These are phyloP conservation scores for Babesia caballi DNA, from an alignment of 169 alveolate species.

Conservation along the genomic window DNA sequence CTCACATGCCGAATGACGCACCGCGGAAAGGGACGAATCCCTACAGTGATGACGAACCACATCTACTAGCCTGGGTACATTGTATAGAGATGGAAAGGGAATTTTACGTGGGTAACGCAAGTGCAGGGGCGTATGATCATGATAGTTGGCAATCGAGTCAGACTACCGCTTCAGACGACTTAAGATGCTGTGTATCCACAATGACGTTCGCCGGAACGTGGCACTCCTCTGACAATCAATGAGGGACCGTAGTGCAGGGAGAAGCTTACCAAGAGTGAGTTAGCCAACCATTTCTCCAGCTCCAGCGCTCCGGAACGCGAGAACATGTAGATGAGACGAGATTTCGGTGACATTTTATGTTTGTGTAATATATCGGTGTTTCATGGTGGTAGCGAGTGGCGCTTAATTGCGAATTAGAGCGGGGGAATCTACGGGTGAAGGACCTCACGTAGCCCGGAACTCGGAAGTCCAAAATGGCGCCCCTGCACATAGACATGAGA, in stretches of 20 bases:
- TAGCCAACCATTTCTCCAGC: slow-evolving; percentile 60
- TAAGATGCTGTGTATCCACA: slow-evolving; percentile 23
- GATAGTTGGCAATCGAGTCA: no score
- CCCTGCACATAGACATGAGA: no score
- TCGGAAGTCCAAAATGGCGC: no score
- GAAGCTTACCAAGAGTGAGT: slow-evolving; percentile 32
- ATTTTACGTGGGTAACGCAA: no score
- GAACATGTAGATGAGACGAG: slow-evolving; percentile 24
- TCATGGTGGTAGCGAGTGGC: neutral
- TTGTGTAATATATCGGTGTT: neutral
- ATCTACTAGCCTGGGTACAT: neutral
- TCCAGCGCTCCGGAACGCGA: slow-evolving; percentile 36
- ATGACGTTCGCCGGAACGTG: slow-evolving; percentile 41
- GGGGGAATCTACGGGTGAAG: no score
- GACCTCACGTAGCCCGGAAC: no score
- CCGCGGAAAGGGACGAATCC: neutral
- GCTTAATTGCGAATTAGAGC: neutral
- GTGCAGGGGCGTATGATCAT: no score
- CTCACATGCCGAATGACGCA: no score
- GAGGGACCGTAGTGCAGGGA: neutral
- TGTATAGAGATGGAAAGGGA: no score
- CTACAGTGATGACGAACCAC: neutral
- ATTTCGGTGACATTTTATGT: slow-evolving; percentile 33
- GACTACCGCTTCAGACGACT: slow-evolving; percentile 21
- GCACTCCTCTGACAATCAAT: slow-evolving; percentile 21